Conservation (phyloP, 345 rosid genomes). For the Lepidium sativum region DNA sequence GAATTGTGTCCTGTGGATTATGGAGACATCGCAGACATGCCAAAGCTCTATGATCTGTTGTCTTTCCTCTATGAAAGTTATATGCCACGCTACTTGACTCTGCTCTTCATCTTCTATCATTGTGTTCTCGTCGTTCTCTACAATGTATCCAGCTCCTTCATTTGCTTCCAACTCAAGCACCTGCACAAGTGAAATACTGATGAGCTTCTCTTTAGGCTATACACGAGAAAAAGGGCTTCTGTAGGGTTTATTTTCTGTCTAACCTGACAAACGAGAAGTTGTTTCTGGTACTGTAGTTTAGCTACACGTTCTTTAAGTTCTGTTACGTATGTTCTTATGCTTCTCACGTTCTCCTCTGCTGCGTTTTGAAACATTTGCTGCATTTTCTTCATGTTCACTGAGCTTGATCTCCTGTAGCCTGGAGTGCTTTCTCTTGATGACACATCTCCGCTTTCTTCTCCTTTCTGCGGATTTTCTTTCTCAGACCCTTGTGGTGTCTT, state of each 20-base stretch:
- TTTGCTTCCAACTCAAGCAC: constrained; percentile 98
- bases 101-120: constrained; percentile 50
- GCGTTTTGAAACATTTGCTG: constrained; percentile 98
- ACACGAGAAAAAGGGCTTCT: background rate
- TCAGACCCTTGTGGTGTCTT: constrained; percentile 39
- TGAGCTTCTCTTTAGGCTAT: background rate
- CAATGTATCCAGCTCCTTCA: constrained; percentile 74
- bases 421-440: constrained; percentile 78
- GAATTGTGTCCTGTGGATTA: constrained; percentile 91
- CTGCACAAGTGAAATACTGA: constrained; percentile 25
- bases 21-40: constrained; percentile 83
- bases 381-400: constrained; percentile 97
- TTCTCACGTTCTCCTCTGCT: constrained; percentile 98
- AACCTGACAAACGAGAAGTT: constrained; percentile 99
- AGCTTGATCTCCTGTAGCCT: constrained; percentile 66
- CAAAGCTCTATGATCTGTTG: constrained; percentile 89
- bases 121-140: constrained; percentile 47
- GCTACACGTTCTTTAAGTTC: constrained; percentile 96
- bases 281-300: constrained; percentile 96
- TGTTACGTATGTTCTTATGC: constrained; percentile 84
- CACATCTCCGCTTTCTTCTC: constrained; percentile 74
- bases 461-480: constrained; percentile 66
- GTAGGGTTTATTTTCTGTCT: background rate
- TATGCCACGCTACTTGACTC: constrained; percentile 67
- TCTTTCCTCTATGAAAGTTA: constrained; percentile 79